Evolutionary conservation across 78 protist genomes (phyloP).

Genomic region (Dictyostelium capitatum): DNA sequence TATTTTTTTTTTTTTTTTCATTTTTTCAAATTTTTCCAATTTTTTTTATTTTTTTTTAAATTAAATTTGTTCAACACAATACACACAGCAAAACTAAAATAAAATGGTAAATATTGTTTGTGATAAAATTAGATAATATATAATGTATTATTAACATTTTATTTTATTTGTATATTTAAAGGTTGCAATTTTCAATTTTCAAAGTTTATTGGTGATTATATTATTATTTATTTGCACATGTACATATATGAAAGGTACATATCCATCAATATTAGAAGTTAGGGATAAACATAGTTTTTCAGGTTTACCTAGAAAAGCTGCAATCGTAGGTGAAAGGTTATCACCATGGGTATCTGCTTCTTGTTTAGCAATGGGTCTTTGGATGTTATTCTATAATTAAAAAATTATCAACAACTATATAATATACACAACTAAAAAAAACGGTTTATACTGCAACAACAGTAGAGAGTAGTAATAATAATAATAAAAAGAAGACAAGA

Average conservation of each 20-base stretch:
- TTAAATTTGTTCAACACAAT: conserved; percentile 6
- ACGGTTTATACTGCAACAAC: too few relatives aligned
- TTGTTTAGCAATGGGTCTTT: conserved; percentile 84
- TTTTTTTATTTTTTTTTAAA: background rate
- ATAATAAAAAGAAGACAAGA: background rate
- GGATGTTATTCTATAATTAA: conserved; percentile 18
- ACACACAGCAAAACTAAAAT: background rate
- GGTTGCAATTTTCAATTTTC: conserved; percentile 88
- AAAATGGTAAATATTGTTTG: background rate
- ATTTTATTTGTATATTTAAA: background rate
- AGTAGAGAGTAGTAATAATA: too few relatives aligned
- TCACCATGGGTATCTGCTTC: conserved; percentile 86
- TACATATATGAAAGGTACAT: conserved; percentile 62
- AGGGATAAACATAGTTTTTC: conserved; percentile 64
- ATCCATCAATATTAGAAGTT: conserved; percentile 72
- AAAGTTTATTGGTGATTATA: conserved; percentile 84
- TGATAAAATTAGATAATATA: background rate
- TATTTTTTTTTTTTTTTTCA: too few relatives aligned
- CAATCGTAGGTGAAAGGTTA: conserved; percentile 88
- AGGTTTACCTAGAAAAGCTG: conserved; percentile 89
- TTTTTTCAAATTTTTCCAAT: background rate
- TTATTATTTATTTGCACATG: conserved; percentile 88
- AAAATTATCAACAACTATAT: background rate
- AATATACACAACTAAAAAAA: background rate
- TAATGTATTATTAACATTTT: background rate